Base-by-base conservation (phyloP, 768 basidiomycete genomes). In the Leucosporidium yakuticum region DNA sequence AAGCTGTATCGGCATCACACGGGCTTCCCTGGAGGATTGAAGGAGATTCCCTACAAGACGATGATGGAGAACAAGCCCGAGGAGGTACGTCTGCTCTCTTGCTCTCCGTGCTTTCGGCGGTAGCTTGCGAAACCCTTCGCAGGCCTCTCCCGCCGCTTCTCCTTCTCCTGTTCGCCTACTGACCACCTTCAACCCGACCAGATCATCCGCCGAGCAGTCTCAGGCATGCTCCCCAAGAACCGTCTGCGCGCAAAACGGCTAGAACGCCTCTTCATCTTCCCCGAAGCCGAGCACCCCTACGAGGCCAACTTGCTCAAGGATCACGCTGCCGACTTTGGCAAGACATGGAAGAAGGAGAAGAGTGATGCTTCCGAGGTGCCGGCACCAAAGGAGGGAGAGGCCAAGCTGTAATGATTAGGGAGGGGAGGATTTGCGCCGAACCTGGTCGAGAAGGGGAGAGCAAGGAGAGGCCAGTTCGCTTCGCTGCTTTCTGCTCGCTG, bases 151-250 rank as follows among this genome's bases (percentile, higher is more conserved):
- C 54, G 4, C 34, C 54, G 4, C 61, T 54, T n/a, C 39, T 2
- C 39, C 2, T 2, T 14, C 39, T 47, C 39, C 57, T 29, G 20
- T 21, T 20, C 21, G 29, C 50, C 23, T 25, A 20, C 29, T 19
- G 60, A 27, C 25, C 29, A 53, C 47, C 60, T 1, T 51, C 31
- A 36, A 1, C 11, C 21, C 23, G 21, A 48, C 47, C 77, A 99
- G 96, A 90, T 98, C 74, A 91, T 99, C 66, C 87, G 91, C 19
- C 86, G 91, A 72, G 96, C 96, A 5, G 96, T 99, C 6, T 89
- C 95, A 17, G 91, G 95, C 74, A 99, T 99, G 96, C 83, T 99
- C 63, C 96, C 95, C 44, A 99, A 98, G 81, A 99, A 99, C 82
- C 94, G 89, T 71, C 85, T 96, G 69, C 86, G 96, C 31, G 90